phyloP scores from a whole-genome alignment of 805 yeast genomes.

The Barnettozyma vustinii region DNA sequence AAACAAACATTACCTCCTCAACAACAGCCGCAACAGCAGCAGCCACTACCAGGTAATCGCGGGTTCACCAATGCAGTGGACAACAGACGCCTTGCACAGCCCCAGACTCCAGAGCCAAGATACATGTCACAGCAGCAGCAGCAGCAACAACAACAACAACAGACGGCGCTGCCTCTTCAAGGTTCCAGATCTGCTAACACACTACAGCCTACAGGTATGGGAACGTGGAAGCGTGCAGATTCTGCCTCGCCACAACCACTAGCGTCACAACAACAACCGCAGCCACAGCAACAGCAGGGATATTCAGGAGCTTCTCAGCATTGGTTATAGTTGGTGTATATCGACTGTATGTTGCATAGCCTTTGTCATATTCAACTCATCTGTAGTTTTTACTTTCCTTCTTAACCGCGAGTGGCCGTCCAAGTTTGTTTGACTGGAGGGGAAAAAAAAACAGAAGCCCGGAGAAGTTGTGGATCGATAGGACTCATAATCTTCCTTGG shows the following conservation, averaged over 20 bases:
- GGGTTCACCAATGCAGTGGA: neutral
- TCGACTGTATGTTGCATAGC: neutral
- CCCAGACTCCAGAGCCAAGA: neutral
- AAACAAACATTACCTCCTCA: neutral
- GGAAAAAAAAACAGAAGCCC: too few relatives aligned
- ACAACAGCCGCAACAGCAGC: constrained; percentile 2
- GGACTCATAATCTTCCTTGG: too few relatives aligned
- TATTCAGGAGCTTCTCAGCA: constrained; percentile 10
- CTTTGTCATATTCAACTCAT: neutral
- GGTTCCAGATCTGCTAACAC: neutral
- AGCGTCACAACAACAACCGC: constrained; percentile 10
- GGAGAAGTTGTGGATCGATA: too few relatives aligned
- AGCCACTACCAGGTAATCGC: neutral
- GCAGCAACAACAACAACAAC: constrained; percentile 15
- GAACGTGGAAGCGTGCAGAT: constrained; percentile 2
- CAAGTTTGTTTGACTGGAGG: too few relatives aligned
- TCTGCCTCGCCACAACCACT: constrained; percentile 2
- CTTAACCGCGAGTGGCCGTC: too few relatives aligned
- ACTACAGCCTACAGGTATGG: neutral
- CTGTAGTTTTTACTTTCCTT: too few relatives aligned
- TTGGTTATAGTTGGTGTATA: constrained; percentile 10
- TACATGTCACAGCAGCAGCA: constrained; percentile 10
- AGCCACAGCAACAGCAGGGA: constrained; percentile 7
- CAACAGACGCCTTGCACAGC: constrained; percentile 1
- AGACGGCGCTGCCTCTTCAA: neutral